These are phyloP conservation scores for Pseudisothecium myosuroides DNA, from an alignment of 225 moss, liverwort and hornwort genomes.

Conservation along the genomic window DNA sequence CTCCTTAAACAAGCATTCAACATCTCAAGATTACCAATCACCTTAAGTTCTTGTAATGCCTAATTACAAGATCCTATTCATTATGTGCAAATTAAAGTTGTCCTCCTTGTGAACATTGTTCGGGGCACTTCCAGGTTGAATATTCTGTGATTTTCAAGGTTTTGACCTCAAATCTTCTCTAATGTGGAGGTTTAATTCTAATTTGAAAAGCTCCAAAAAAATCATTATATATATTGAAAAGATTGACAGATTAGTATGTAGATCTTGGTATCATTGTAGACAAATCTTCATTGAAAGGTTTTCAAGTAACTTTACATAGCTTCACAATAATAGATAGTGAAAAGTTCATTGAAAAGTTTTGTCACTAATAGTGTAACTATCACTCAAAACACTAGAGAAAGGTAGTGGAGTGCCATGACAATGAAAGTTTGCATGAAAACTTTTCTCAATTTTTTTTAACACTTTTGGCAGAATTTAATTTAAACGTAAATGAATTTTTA, in stretches of 20 bases:
- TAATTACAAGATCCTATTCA: no score
- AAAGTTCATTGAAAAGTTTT: not conserved
- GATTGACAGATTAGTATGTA: not conserved
- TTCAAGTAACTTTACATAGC: not conserved
- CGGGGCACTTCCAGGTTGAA: no score
- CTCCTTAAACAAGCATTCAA: no score
- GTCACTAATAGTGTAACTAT: not conserved
- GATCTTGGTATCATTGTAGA: not conserved
- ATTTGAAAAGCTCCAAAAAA: not conserved
- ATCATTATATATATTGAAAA: not conserved
- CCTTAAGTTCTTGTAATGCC: no score
- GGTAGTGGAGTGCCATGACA: not conserved
- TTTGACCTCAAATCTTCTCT: no score
- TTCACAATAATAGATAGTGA: not conserved
- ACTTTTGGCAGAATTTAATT: not conserved
- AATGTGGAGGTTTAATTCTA: not conserved
- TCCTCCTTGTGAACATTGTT: no score
- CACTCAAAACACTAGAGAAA: not conserved
- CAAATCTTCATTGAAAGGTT: not conserved
- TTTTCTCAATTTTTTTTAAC: no score
- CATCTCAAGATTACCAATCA: no score
- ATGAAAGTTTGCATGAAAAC: not conserved
- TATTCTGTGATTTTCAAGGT: no score
- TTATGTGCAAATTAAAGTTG: no score
- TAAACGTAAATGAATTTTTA: not conserved